Conservation (phyloP, 257 asterid species). For the Solanum pimpinellifolium region DNA sequence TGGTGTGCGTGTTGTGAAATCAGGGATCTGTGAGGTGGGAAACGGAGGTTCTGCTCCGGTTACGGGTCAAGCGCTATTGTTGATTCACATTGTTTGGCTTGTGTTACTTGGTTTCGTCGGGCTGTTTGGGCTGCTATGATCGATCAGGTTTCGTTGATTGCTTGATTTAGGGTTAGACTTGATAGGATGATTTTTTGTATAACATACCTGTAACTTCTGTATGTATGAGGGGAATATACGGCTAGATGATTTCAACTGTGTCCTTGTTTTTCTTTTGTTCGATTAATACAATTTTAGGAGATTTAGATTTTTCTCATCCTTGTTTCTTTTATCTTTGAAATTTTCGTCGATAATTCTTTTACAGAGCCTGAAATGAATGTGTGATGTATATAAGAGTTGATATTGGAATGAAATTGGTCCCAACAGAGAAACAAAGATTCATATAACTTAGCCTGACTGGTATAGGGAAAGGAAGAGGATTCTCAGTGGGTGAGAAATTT, state of each 20-base stretch:
- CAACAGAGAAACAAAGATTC: neutral
- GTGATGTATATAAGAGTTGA: neutral
- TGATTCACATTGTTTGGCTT: conserved; percentile 90
- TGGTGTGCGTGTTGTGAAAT: conserved; percentile 60
- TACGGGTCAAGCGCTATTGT: conserved; percentile 77
- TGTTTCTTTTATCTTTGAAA: neutral
- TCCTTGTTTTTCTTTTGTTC: neutral
- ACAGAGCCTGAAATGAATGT: neutral
- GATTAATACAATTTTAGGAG: neutral
- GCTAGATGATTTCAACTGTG: neutral
- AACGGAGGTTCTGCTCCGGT: conserved; percentile 74
- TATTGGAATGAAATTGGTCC: neutral
- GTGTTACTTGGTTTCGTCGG: conserved; percentile 70
- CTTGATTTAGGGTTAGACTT: neutral
- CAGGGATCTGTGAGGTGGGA: conserved; percentile 71
- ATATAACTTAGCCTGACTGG: neutral
- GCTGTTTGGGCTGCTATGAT: conserved; percentile 72
- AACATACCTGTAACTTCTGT: neutral
- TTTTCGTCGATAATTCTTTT: neutral
- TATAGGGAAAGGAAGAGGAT: neutral
- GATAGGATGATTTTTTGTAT: neutral
- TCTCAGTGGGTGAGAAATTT: neutral
- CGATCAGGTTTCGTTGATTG: neutral
- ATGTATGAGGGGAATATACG: neutral
- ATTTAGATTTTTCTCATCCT: neutral